Percentiles rank a stretch among this genome's conserved stretches.
phyloP scores from a whole-genome alignment of 768 basidiomycete genomes.

The Phylloporus arenicola region DNA sequence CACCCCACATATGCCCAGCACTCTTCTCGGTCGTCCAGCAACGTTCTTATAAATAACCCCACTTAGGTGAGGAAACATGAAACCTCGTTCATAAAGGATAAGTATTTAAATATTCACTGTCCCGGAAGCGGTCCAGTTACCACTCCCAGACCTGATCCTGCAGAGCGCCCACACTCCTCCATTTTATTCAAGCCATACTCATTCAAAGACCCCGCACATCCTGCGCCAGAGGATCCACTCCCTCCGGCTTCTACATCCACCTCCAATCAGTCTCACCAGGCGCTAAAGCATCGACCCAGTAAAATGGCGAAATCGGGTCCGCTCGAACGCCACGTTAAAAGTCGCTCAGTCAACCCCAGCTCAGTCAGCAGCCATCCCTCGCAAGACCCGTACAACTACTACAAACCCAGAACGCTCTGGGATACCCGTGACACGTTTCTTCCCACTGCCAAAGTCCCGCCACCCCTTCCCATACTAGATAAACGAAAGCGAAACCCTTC shows the following conservation, averaged over 20 bases:
- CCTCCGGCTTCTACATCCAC: no score
- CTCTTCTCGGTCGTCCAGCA: not conserved
- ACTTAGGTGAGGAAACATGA: slow-evolving; percentile 3
- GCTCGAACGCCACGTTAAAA: not conserved
- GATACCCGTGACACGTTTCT: slow-evolving; percentile 16
- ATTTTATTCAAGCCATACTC: not conserved
- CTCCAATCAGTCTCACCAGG: not conserved
- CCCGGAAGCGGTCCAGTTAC: not conserved
- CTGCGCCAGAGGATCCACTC: not conserved
- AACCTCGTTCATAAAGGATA: not conserved
- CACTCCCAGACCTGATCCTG: not conserved
- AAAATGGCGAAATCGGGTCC: not conserved
- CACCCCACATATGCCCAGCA: not conserved
- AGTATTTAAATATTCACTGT: slow-evolving; percentile 1
- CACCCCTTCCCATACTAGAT: slow-evolving; percentile 9
- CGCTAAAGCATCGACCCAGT: not conserved
- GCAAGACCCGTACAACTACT: not conserved
- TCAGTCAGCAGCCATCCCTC: not conserved
- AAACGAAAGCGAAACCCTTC: slow-evolving; percentile 11
- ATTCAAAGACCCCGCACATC: not conserved
- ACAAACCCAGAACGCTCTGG: slow-evolving; percentile 8
- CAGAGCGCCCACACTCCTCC: not conserved
- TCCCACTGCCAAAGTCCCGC: slow-evolving; percentile 18
- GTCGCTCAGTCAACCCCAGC: not conserved
- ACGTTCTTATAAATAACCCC: not conserved